Percentiles rank a stretch among this genome's conserved stretches.
phyloP scores from a whole-genome alignment of 768 basidiomycete genomes.

The Lactarius tabidus region DNA sequence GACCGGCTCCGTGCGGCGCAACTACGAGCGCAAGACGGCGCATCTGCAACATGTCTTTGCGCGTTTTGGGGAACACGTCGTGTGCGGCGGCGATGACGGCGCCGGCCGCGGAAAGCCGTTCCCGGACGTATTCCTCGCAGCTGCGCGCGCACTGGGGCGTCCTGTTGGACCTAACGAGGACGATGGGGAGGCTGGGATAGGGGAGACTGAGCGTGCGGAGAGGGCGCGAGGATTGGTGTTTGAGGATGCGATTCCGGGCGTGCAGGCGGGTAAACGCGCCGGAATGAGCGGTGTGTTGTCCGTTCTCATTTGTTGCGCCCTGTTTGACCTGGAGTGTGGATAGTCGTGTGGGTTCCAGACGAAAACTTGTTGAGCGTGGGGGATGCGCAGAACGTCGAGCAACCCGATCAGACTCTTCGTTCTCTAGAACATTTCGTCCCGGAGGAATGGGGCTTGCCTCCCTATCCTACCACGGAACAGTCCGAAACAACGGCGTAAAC shows the following conservation, averaged over 20 bases:
- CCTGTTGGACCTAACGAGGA: conserved; percentile 48
- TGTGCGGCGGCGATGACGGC: conserved; percentile 59
- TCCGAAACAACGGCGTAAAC: not conserved
- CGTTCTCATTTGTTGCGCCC: not conserved
- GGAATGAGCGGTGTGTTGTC: conserved; percentile 71
- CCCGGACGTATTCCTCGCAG: conserved; percentile 76
- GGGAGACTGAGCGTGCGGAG: conserved; percentile 41
- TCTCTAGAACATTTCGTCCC: conserved; percentile 75
- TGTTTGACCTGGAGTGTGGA: not conserved
- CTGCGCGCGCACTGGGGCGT: conserved; percentile 58
- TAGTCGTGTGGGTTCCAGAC: conserved; percentile 88
- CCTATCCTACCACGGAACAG: conserved; percentile 39
- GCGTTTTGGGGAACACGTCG: conserved; percentile 57
- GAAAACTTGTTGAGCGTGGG: conserved; percentile 52
- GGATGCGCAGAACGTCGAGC: conserved; percentile 39
- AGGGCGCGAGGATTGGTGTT: conserved; percentile 69
- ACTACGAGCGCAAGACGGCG: conserved; percentile 62
- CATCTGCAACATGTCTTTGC: conserved; percentile 57
- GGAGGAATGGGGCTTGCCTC: conserved; percentile 78
- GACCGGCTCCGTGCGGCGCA: conserved; percentile 65
- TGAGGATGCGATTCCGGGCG: conserved; percentile 74
- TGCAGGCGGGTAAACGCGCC: conserved; percentile 77
- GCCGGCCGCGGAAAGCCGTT: conserved; percentile 62
- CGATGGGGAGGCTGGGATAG: conserved; percentile 33
- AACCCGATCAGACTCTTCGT: conserved; percentile 53